Conservation (phyloP, 495 filamentous ascomycete genomes). For the Penicillium dipodomyicola region DNA sequence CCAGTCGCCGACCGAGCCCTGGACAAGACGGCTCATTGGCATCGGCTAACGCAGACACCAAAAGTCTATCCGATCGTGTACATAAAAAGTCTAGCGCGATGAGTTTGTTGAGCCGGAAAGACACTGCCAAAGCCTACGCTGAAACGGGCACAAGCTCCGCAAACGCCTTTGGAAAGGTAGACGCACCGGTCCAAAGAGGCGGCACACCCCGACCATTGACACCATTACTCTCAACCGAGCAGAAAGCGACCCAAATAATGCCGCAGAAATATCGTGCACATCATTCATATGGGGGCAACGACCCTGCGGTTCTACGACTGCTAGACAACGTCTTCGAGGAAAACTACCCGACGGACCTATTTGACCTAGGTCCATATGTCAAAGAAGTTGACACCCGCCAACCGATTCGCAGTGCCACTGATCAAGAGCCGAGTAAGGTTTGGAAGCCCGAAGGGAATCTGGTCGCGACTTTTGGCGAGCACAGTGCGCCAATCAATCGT, state of each 20-base stretch:
- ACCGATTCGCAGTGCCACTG: constrained; percentile 60
- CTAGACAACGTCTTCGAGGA: constrained; percentile 87
- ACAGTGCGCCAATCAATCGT: constrained; percentile 76
- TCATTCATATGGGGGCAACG: constrained; percentile 83
- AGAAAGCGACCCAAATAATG: constrained; percentile 20
- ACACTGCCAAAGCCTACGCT: constrained; percentile 72
- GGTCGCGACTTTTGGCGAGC: constrained; percentile 85
- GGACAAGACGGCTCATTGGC: constrained; percentile 40
- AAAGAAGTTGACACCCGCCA: constrained; percentile 62
- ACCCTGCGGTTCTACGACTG: constrained; percentile 81
- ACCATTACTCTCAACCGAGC: constrained; percentile 35
- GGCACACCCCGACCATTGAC: constrained; percentile 27
- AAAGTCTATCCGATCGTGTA: constrained; percentile 31
- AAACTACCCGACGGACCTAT: constrained; percentile 77
- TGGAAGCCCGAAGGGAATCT: constrained; percentile 86
- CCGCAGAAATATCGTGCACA: constrained; percentile 42
- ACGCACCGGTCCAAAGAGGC: constrained; percentile 57
- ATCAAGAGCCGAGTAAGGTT: constrained; percentile 48
- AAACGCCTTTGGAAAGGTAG: constrained; percentile 82
- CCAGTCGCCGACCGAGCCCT: constrained; percentile 28
- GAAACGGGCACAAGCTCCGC: constrained; percentile 82
- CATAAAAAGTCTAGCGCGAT: constrained; percentile 76
- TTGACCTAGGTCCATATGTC: constrained; percentile 73
- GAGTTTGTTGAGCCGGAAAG: constrained; percentile 74
- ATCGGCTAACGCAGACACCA: constrained; percentile 38